Percentiles rank a stretch among this genome's conserved stretches.
Evolutionary conservation across 2,329 filamentous ascomycete species (phyloP).

Genomic region (Sclerotinia glacialis): DNA sequence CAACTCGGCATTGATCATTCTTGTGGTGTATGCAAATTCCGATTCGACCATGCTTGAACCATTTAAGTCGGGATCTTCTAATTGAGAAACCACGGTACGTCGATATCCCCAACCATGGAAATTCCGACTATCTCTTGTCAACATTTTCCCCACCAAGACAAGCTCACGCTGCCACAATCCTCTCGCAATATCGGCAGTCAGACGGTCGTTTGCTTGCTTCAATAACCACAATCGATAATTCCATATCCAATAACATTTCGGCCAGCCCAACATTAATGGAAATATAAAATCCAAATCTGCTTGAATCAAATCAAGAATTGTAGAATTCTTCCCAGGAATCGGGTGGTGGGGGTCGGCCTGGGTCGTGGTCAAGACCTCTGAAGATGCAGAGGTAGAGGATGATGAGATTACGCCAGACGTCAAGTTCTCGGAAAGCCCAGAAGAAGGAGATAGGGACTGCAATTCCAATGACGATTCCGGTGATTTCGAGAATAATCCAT

Average conservation of each 20-base stretch:
- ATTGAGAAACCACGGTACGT: constrained; percentile 69
- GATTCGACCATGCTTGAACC: constrained; percentile 66
- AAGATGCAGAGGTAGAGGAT: constrained; percentile 56
- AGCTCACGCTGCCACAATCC: constrained; percentile 83
- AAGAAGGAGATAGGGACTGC: constrained; percentile 54
- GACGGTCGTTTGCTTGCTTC: constrained; percentile 62
- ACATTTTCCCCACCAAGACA: constrained; percentile 80
- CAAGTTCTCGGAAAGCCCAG: constrained; percentile 54
- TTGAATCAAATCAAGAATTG: constrained; percentile 57
- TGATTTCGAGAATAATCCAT: constrained; percentile 54
- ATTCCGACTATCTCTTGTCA: constrained; percentile 80
- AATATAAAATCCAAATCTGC: constrained; percentile 79
- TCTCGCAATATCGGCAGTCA: constrained; percentile 56
- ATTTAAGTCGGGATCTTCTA: constrained; percentile 59
- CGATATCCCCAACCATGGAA: constrained; percentile 97
- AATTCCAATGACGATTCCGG: constrained; percentile 52
- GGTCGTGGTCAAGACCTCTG: constrained; percentile 51
- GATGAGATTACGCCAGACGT: constrained; percentile 61
- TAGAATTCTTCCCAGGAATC: constrained; percentile 51
- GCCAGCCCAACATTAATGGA: constrained; percentile 77
- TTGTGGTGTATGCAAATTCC: constrained; percentile 87
- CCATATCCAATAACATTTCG: constrained; percentile 99
- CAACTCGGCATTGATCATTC: constrained; percentile 79
- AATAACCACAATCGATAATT: constrained; percentile 89
- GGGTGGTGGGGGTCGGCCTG: constrained; percentile 47